phyloP scores from a whole-genome alignment of 1,284 basidiomycete species.

The Trichosporon faecale region DNA sequence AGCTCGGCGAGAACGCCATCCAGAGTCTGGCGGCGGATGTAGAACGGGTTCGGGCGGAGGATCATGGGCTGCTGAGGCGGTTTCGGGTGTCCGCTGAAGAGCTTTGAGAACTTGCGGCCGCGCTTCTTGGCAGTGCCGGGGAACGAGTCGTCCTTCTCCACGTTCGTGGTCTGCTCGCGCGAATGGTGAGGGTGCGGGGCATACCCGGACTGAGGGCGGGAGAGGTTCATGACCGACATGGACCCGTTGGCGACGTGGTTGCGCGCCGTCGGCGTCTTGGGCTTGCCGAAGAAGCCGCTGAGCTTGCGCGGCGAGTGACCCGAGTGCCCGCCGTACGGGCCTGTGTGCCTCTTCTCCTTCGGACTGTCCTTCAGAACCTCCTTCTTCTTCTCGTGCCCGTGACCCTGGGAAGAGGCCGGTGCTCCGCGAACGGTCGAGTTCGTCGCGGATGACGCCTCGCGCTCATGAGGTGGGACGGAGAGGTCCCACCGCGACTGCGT shows the following conservation, averaged over 20 bases:
- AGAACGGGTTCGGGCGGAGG: background rate
- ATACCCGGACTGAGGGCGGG: too few species aligned
- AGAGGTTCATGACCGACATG: background rate
- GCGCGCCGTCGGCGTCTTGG: background rate
- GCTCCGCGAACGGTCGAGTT: background rate
- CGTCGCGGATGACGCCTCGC: background rate
- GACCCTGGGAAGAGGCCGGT: background rate
- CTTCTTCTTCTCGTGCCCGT: background rate
- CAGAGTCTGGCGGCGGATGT: slow-evolving; percentile 30
- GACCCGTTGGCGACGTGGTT: background rate
- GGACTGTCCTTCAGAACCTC: background rate
- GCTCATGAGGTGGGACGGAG: background rate
- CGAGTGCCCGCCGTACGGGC: background rate
- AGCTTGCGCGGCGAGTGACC: slow-evolving; percentile 30
- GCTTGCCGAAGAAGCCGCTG: slow-evolving; percentile 36
- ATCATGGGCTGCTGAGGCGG: background rate
- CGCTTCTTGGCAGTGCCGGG: background rate
- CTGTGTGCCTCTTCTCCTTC: background rate
- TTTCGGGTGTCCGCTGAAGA: background rate
- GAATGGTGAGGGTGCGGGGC: background rate
- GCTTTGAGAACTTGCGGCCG: slow-evolving; percentile 1
- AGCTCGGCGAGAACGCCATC: slow-evolving; percentile 39
- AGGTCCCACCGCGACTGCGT: background rate
- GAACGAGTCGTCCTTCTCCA: background rate
- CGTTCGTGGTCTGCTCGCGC: too few species aligned